Base-by-base conservation (phyloP, 371 early-diverging fungal genomes). In the Mortierella sp. region DNA sequence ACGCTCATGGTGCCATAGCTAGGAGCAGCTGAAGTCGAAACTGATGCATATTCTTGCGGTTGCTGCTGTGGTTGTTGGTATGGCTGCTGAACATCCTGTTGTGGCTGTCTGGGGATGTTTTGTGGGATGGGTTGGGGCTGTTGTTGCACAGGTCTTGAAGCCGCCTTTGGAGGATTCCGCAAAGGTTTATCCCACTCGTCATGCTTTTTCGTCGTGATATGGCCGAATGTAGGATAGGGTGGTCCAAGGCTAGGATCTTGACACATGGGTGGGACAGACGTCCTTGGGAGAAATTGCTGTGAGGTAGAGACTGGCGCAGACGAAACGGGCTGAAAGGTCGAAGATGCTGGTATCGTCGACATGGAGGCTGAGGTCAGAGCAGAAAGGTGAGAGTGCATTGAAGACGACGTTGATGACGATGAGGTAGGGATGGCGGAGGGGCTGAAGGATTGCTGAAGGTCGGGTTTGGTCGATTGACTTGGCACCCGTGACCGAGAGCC, bases 191-290 rank as follows among this genome's bases (percentile, higher is more conserved):
- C 44, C 50, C 59, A 77, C 26, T 67, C 77, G 1, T 73, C 74
- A 16, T 71, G 80, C 67, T 57, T 78, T 48, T 73, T 84, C 9
- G 79, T 37, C 4, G 85, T 84, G 40, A 84, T 50, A 50, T 80
- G 83, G 9, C 79, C 64, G 11, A 83, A 54, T n/a, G 78, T 21
- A 46, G 73, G 34, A n/a, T 40, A 54, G 11, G 81, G 81, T 28
- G 55, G 57, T 16, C 78, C 84, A 26, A 84, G 28, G 51, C 81
- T 80, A 6, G 84, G 84, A 40, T 84, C 81, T 14, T 67, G 84
- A 31, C 84, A 84, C 84, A 84, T 84, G 81, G 81, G 28, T 75
- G 78, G 34, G 75, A 76, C 14, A 64, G 76, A 64, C 70, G 34
- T 11, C 55, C 40, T 46, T 73, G 31, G 28, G 3, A 31, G 37